Base-by-base conservation (phyloP, 148 eudicot genomes). In the Amaranthus cruentus region DNA sequence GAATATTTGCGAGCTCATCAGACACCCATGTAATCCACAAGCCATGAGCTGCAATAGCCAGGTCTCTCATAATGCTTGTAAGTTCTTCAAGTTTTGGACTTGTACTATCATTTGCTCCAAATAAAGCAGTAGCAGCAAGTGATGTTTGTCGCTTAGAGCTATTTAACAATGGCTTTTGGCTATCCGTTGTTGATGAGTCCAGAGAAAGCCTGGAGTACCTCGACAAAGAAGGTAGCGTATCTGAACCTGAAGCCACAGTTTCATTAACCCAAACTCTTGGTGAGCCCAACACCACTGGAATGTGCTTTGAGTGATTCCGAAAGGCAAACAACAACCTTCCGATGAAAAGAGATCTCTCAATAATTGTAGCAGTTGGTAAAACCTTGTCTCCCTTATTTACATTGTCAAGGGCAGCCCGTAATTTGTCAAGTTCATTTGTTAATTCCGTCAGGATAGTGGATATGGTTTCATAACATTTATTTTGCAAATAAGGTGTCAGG, bases 1-100 rank as follows among this genome's bases (percentile, higher is more conserved):
- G 88, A 57, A 86, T 74, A 55, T 63, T 62, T 50, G 96, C 83
- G 55, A 95, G 96, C 77, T 91, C 93, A 77, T 85, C 87, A 55
- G 97, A 85, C 49, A 95, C 85, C 97, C 97, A 95, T 66, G 89
- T 86, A 71, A 91, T 90, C 99, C 99, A 95, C 76, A 95, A 69
- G 75, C 88, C 84, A 73, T 95, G 93, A 77, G 96, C 91, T 70
- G 74, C 84, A 67, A 90, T 70, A 74, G 88, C 86, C 47, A 91
- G 93, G 83, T 91, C 94, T 80, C 84, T 83, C 77, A 87, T 87
- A 69, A 71, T 75, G 81, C 77, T 81, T 69, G 74, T 80, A 71
- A 95, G 85, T 73, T 95, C 96, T 64, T 87, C 90, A 76, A 90
- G 97, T 72, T 85, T 93, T 51, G 94, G 87, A 80, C 91, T 95